These are phyloP conservation scores for Taphrina sp. DNA, from an alignment of 1,139 yeast genomes.

Conservation along the genomic window DNA sequence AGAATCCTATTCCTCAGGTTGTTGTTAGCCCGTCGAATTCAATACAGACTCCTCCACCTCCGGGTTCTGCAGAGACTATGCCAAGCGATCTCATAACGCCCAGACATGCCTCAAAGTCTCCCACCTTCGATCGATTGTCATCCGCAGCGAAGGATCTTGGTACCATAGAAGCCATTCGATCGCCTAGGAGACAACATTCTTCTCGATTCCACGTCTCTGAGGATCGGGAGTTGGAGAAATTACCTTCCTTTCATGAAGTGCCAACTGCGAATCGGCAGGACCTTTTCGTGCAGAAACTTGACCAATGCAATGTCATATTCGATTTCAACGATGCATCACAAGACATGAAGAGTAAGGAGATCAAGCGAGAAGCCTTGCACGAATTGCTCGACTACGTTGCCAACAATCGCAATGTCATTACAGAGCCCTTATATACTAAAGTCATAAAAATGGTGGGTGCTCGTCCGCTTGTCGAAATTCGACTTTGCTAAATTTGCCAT, in stretches of 20 bases:
- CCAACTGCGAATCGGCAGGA: slow-evolving; percentile 80
- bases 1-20: slow-evolving; percentile 33
- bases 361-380: slow-evolving; percentile 78
- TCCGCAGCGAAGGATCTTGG: slow-evolving; percentile 40
- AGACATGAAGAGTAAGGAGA: slow-evolving; percentile 88
- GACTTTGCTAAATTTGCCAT: slow-evolving; percentile 4
- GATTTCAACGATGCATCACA: slow-evolving; percentile 91
- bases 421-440: slow-evolving; percentile 85
- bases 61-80: slow-evolving; percentile 47
- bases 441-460: slow-evolving; percentile 67
- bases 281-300: slow-evolving; percentile 79
- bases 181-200: slow-evolving; percentile 92
- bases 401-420: slow-evolving; percentile 73
- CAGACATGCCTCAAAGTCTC: slow-evolving; percentile 37
- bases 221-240: slow-evolving; percentile 70
- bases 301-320: slow-evolving; percentile 91
- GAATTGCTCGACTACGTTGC: slow-evolving; percentile 87
- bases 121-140: slow-evolving; percentile 44
- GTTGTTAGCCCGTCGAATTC: slow-evolving; percentile 22
- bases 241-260: slow-evolving; percentile 89
- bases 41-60: slow-evolving; percentile 41
- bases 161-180: slow-evolving; percentile 58
- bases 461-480: not conserved
- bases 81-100: slow-evolving; percentile 45
- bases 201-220: slow-evolving; percentile 80